Base-by-base conservation (phyloP, 257 asterid species). In the Craterostigma plantagineum region DNA sequence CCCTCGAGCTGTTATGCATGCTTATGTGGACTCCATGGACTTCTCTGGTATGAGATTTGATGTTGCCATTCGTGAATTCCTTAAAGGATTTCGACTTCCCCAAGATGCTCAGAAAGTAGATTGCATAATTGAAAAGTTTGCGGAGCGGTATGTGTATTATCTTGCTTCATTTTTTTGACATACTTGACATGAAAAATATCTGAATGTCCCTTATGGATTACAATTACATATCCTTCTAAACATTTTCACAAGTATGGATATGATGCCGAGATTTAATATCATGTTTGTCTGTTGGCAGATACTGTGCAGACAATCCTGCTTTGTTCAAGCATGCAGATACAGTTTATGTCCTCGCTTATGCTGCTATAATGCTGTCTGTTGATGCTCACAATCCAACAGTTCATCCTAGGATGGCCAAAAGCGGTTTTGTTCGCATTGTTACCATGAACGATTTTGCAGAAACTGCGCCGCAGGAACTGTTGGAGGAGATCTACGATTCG, bases 41-140 rank as follows among this genome's bases (percentile, higher is more conserved):
- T 83, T 90, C 43, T 71, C 82, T 65, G 92, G 80, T 52, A 63
- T 79, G 94, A 90, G 77, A 66, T 90, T 90, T 69, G 92, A 73
- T 55, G 35, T 56, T 46, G 96, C 99, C 50, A 79, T 90, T 52
- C 91, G 99, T 65, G 92, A 90, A 67, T 83, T 83, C 61, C 94
- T 90, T 38, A 75, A 63, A 62, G 96, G 91, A 18, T 83, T 90
- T 56, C 84, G 99, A 45, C 95, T 90, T 71, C 99, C 99, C 13
- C 96, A 95, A 52, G 99, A 90, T 75, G 99, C 96, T 62, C 99
- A 90, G 78, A 90, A 83, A 77, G 84, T 90, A 63, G 99, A 90
- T 59, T 94, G 96, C 56, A 83, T 90, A 42, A 90, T 90, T 95
- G 99, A 90, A 64, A 90, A 90, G 61, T 83, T 90, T 59, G 99